These are phyloP conservation scores for Echeveria elegans DNA, from an alignment of 164 flowering plant species.

Conservation along the genomic window DNA sequence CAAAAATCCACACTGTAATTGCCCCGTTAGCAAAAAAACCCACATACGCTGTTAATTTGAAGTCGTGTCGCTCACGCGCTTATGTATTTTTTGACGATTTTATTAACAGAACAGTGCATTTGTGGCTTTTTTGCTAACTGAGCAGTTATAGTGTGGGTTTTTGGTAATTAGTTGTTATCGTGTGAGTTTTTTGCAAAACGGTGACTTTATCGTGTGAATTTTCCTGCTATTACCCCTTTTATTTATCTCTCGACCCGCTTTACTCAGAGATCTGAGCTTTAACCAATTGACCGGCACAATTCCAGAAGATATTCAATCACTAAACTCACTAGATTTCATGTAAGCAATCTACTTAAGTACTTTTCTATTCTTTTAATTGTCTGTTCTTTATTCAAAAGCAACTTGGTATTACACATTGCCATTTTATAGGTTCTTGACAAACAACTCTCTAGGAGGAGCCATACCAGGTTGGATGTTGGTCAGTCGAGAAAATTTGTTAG, in stretches of 20 bases:
- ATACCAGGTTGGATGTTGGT: conserved; percentile 7
- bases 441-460: conserved; percentile 10
- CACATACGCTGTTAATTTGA: too few relatives aligned
- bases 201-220: too few relatives aligned
- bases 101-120: too few relatives aligned
- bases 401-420: not conserved
- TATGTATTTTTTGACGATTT: too few relatives aligned
- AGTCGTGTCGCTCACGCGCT: too few relatives aligned
- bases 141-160: too few relatives aligned
- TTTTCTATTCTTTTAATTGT: not conserved
- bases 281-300: conserved; percentile 41
- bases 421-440: conserved; percentile 9
- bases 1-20: too few relatives aligned
- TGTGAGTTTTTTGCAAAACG: too few relatives aligned
- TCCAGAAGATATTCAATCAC: conserved; percentile 17
- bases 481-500: not conserved
- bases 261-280: conserved; percentile 51
- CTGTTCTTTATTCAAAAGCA: not conserved
- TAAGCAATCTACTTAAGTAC: not conserved
- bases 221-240: too few relatives aligned
- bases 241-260: not conserved
- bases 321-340: conserved; percentile 9
- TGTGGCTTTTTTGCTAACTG: too few relatives aligned
- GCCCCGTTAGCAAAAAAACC: too few relatives aligned
- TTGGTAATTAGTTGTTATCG: too few relatives aligned